A percentile compares a stretch with the other conserved stretches of the same genome.
These are phyloP conservation scores for Salix dunnii DNA, from an alignment of 345 rosid genomes.

Conservation along the genomic window DNA sequence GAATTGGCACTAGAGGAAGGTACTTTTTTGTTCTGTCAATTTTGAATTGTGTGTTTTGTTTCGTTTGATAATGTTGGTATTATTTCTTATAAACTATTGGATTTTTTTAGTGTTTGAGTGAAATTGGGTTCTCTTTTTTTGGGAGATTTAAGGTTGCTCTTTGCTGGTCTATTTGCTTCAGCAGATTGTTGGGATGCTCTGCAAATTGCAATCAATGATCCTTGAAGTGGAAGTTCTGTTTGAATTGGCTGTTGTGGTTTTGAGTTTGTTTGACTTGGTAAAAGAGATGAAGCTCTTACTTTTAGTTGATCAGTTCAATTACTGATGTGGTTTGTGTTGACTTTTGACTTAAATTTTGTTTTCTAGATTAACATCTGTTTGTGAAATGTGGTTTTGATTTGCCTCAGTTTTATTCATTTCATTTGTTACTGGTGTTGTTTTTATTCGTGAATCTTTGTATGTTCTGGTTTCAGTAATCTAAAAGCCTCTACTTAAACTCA, in stretches of 20 bases:
- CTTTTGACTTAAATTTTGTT: not conserved
- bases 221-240: not conserved
- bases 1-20: slow-evolving; percentile 99
- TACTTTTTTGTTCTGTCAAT: slow-evolving; percentile 33
- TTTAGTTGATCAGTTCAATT: not conserved
- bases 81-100: slow-evolving; percentile 4
- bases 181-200: not conserved
- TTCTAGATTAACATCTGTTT: not conserved
- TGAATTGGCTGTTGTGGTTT: not conserved
- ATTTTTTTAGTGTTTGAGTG: not conserved
- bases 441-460: not conserved
- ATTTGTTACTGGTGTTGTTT: not conserved
- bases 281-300: not conserved
- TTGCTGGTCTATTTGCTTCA: not conserved
- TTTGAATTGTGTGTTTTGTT: slow-evolving; percentile 17
- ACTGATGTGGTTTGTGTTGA: not conserved
- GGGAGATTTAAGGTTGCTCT: not conserved
- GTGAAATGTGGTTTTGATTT: not conserved
- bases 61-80: not conserved
- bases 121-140: not conserved
- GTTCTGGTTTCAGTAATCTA: not conserved
- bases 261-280: not conserved
- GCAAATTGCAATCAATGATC: not conserved
- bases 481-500: not conserved
- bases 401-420: not conserved